phyloP scores from a whole-genome alignment of 2,329 filamentous ascomycete species.

The Stagonosporopsis chrysanthemi region DNA sequence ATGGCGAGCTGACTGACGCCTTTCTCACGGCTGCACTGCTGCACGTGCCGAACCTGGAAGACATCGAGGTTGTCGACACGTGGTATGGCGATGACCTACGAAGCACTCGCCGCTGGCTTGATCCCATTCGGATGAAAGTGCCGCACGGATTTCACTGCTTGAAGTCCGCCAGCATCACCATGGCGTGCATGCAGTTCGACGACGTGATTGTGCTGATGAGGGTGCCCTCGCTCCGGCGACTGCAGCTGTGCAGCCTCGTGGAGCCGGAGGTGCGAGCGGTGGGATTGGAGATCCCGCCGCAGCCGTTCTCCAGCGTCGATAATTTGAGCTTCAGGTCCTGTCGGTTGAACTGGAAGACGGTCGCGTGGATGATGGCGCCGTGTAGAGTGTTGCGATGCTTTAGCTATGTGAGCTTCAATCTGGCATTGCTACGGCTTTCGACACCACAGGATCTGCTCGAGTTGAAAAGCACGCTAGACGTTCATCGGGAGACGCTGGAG shows the following conservation, averaged over 20 bases:
- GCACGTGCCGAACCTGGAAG: slow-evolving; percentile 6
- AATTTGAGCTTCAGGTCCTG: slow-evolving; percentile 13
- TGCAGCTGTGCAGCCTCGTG: slow-evolving; percentile 16
- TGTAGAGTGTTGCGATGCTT: slow-evolving; percentile 12
- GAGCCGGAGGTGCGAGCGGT: slow-evolving; percentile 12
- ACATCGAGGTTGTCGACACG: slow-evolving; percentile 14
- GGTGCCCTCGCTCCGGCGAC: slow-evolving; percentile 10
- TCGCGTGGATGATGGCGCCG: slow-evolving; percentile 17
- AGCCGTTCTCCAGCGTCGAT: slow-evolving; percentile 11
- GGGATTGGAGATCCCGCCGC: slow-evolving; percentile 7
- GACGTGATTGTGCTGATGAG: slow-evolving; percentile 16
- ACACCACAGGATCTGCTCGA: slow-evolving; percentile 10
- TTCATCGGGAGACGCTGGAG: neutral
- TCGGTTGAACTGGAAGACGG: slow-evolving; percentile 17
- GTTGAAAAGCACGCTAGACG: slow-evolving; percentile 3
- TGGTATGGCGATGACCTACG: slow-evolving; percentile 18
- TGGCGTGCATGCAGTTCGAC: slow-evolving; percentile 18
- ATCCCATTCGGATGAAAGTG: slow-evolving; percentile 14
- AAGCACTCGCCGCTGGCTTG: slow-evolving; percentile 9
- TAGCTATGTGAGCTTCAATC: slow-evolving; percentile 18
- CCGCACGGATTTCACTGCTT: slow-evolving; percentile 8
- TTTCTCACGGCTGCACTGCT: slow-evolving; percentile 10
- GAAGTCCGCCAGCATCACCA: slow-evolving; percentile 13
- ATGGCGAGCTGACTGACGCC: slow-evolving; percentile 11
- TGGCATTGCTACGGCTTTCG: slow-evolving; percentile 11